Evolutionary conservation across 2,329 filamentous ascomycete species (phyloP).

Genomic region (Colletotrichum shisoi): DNA sequence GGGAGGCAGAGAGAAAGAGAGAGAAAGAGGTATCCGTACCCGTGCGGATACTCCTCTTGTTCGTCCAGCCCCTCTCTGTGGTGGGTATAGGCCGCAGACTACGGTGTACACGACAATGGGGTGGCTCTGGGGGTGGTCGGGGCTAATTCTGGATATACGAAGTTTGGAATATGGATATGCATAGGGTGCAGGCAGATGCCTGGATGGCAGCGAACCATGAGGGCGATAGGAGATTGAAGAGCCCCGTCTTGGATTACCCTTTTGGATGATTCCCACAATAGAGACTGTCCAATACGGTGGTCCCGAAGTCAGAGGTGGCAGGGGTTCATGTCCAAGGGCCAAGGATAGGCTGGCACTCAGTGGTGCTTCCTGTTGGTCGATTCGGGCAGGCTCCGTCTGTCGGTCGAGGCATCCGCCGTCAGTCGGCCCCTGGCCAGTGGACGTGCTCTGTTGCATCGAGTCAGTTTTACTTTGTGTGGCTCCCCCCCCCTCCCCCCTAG

Average conservation of each 20-base stretch:
- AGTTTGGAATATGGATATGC: slow-evolving; percentile 40
- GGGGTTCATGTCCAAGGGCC: slow-evolving; percentile 4
- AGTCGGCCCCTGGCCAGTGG: slow-evolving; percentile 28
- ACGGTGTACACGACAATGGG: slow-evolving; percentile 12
- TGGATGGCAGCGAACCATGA: slow-evolving; percentile 37
- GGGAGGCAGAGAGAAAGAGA: background rate
- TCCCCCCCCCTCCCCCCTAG: background rate
- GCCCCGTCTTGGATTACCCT: slow-evolving; percentile 33
- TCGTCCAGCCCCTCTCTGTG: slow-evolving; percentile 28
- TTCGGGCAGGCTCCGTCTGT: slow-evolving; percentile 37
- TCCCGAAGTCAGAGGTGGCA: slow-evolving; percentile 18
- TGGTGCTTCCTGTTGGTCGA: slow-evolving; percentile 32
- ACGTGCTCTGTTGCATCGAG: slow-evolving; percentile 36
- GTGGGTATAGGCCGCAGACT: background rate
- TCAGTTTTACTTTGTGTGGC: slow-evolving; percentile 33
- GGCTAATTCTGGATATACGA: slow-evolving; percentile 39
- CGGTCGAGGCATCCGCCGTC: slow-evolving; percentile 38
- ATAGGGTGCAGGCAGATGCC: slow-evolving; percentile 32
- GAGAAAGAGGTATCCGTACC: slow-evolving; percentile 1
- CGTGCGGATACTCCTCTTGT: background rate
- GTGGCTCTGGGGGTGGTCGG: slow-evolving; percentile 36
- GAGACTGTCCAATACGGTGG: slow-evolving; percentile 37
- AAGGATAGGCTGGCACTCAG: slow-evolving; percentile 31
- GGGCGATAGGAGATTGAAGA: slow-evolving; percentile 35
- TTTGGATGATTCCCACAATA: slow-evolving; percentile 32